Base-by-base conservation (phyloP, 805 yeast species). In the Kluyveromyces nonfermentans region DNA sequence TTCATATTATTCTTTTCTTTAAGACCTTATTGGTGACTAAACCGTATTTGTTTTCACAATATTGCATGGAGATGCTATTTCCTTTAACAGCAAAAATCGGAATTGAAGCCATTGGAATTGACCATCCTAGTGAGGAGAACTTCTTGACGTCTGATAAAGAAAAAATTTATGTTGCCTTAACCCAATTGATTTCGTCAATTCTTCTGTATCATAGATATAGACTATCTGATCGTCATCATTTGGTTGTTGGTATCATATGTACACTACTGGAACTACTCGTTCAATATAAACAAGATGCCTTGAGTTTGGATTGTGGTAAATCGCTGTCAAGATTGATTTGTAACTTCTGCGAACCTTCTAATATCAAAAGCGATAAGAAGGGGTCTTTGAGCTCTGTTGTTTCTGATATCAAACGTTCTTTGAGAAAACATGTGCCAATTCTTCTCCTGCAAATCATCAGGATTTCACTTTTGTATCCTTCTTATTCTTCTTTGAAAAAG, bases 311-410 rank as follows among this genome's bases (percentile, higher is more conserved):
- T 7, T 67, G 78, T 20, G 82, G 80, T 0, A 53, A 63, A 10
- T 60, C 80, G 3, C 73, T 67, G 42, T 60, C 82, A 5, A 72
- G 96, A 51, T 63, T 85, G 16, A 57, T 87, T 37, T 66, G 72
- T 18, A 82, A 82, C 52, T 64, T 83, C 30, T 85, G 95, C 65
- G 94, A 85, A 52, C 95, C 95, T 2, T 53, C 63, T 25, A 48
- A 60, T 37, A 46, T 59, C 31, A 43, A 50, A 42, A 56, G 59
- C 16, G 52, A 50, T 3, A 46, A 66, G 0, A 59, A 62, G 31
- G 59, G 65, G 36, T 56, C 69, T 1, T 60, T 84, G 43, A 79
- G 71, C 18, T 75, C 90, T 0, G 70, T 78, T 1, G 60, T 80
- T 0, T 68, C 80, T 0, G 50, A 72, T 7, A 69, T 79, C 39